A percentile compares a stretch with the other conserved stretches of the same genome.
Evolutionary conservation across 1,284 basidiomycete genomes (phyloP).

Genomic region (Tilletia indica): DNA sequence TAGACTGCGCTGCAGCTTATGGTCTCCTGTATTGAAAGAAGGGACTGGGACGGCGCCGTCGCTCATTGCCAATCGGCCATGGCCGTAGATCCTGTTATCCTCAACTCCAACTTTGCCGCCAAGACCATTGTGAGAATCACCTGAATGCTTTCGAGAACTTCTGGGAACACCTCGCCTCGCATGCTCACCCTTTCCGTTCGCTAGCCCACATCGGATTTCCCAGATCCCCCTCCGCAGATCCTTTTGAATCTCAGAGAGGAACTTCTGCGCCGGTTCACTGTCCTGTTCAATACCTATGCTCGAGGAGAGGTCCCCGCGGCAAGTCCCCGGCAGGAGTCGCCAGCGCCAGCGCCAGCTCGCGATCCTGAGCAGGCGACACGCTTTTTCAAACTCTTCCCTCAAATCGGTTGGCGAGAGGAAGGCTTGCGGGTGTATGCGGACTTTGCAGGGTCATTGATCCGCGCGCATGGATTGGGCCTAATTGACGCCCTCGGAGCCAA

Average conservation of each 20-base stretch:
- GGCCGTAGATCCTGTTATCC: slow-evolving; percentile 73
- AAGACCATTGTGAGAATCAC: slow-evolving; percentile 64
- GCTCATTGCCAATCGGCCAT: slow-evolving; percentile 86
- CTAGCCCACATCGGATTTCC: slow-evolving; percentile 76
- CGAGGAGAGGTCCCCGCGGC: slow-evolving; percentile 64
- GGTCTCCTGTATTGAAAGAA: slow-evolving; percentile 72
- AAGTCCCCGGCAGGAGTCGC: background rate
- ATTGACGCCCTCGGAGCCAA: slow-evolving; percentile 27
- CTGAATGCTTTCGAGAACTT: background rate
- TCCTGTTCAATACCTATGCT: slow-evolving; percentile 76
- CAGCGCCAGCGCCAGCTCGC: background rate
- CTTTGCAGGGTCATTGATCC: slow-evolving; percentile 86
- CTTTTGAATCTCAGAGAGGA: slow-evolving; percentile 72
- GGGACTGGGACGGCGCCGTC: slow-evolving; percentile 93
- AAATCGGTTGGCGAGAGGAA: slow-evolving; percentile 75
- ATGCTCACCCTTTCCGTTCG: background rate
- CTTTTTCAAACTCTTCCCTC: slow-evolving; percentile 95
- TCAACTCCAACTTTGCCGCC: slow-evolving; percentile 80
- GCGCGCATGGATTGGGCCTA: slow-evolving; percentile 35
- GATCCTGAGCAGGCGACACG: slow-evolving; percentile 72
- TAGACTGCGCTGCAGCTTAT: slow-evolving; percentile 77
- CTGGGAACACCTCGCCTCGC: background rate
- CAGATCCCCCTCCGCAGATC: slow-evolving; percentile 78
- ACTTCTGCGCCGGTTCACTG: slow-evolving; percentile 74
- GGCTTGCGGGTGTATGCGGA: slow-evolving; percentile 89